Base-by-base conservation (phyloP, 2,329 filamentous ascomycete species). In the Neofusicoccum laricinum region DNA sequence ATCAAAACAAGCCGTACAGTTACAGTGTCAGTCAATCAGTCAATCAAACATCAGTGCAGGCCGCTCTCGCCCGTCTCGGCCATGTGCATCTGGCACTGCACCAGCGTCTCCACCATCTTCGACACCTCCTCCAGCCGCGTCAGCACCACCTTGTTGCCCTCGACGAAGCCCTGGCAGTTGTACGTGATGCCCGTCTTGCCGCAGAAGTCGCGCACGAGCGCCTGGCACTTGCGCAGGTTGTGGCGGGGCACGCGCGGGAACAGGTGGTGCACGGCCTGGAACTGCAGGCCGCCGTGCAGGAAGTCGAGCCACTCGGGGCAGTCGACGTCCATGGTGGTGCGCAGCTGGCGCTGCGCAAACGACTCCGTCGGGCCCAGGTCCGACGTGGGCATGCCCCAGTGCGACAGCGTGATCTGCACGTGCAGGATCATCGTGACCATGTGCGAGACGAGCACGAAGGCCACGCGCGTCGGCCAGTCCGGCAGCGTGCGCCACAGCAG, bases 251-350 rank as follows among this genome's bases (percentile, higher is more conserved):
- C 87, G 11, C 92, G 86, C 1, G 92, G 92, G 73, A 89, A 96
- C 21, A 96, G 80, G 73, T 96, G 92, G 73, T 96, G 92, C 59
- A 96, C 89, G 7, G 89, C 92, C 76, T 96, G 92, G 77, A 96
- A 96, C 75, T 96, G 93, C 67, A 96, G 80, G 3, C 92, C 93
- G 21, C 92, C 92, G 70, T 96, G 92, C 76, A 96, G 86, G 73
- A 93, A 96, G 73, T 96, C 92, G 12, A 96, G 82, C 92, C 93
- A 96, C 12, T 85, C 82, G 0, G 92, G 91, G 72, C 92, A 96
- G 73, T 95, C 92, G 21, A 96, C 88, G 68, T 96, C 92, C 92
- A 97, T 96, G 12, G 93, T 96, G 0, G 93, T 97, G 69, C 93
- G 88, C 50, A 97, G 83, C 89, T 96, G 95, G 76, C 89, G 91